These are phyloP conservation scores for Wickerhamomyces rabaulensis DNA, from an alignment of 805 yeast genomes.

Conservation along the genomic window DNA sequence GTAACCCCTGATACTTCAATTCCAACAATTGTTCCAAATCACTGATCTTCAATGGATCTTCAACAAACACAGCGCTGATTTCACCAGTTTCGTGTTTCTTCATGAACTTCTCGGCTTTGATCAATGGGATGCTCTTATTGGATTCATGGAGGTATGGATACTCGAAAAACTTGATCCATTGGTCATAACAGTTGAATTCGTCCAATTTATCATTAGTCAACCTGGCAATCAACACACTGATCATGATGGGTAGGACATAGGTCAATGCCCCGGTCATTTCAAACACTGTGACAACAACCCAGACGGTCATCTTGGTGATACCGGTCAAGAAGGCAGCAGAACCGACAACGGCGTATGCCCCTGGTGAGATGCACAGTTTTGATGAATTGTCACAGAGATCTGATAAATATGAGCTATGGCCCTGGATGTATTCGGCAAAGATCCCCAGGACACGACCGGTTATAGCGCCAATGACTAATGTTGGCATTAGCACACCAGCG, in stretches of 20 bases:
- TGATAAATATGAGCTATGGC: constrained; percentile 29
- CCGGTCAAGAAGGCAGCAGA: constrained; percentile 82
- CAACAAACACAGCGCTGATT: constrained; percentile 25
- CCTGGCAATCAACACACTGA: constrained; percentile 71
- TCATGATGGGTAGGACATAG: constrained; percentile 81
- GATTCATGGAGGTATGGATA: constrained; percentile 40
- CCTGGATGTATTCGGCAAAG: constrained; percentile 43
- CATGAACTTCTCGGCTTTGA: constrained; percentile 31
- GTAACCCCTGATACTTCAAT: constrained; percentile 34
- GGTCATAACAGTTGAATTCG: constrained; percentile 60
- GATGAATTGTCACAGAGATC: constrained; percentile 37
- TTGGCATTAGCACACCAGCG: constrained; percentile 63
- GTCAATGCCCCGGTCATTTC: constrained; percentile 84
- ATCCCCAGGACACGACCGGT: constrained; percentile 54
- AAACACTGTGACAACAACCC: constrained; percentile 74
- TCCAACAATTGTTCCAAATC: constrained; percentile 19
- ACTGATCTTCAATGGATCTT: constrained; percentile 26
- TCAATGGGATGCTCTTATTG: constrained; percentile 35
- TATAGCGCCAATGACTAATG: constrained; percentile 56
- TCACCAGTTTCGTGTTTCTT: constrained; percentile 25
- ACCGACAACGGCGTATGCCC: constrained; percentile 85
- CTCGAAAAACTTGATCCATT: constrained; percentile 38
- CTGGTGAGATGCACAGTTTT: constrained; percentile 66
- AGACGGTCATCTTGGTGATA: constrained; percentile 71
- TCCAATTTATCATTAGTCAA: constrained; percentile 62